Base-by-base conservation (phyloP, 305 asterid genomes). In the Rubia tinctorum region DNA sequence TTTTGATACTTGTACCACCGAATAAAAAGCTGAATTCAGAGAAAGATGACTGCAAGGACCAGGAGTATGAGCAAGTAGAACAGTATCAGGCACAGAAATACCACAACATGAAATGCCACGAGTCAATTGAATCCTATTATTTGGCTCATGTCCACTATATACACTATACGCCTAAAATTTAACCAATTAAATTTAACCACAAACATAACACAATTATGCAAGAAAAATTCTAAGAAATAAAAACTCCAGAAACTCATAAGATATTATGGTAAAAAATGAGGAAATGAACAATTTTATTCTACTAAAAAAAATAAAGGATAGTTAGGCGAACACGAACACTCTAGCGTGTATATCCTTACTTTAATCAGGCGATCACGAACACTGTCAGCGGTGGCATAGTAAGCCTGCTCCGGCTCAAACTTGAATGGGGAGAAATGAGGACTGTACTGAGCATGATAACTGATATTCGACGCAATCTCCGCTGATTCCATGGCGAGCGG, bases 371-470 rank as follows among this genome's bases (percentile, higher is more conserved):
- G 90, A 84, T 95, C 98, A 44, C 97, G 96, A 45, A 95, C 90
- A 66, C 99, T 95, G 68, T 91, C 96, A 47, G 99, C 99, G 55
- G 99, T 91, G 56, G 99, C 99, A 78, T 83, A 95, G 79, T 75
- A 95, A 18, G 96, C 97, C 84, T 95, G 97, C 86, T 92, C 96
- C 0, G 92, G 93, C 75, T 95, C 99, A 72, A 91, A 95, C 85
- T 90, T 95, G 82, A 87, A 82, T 64, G 96, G 96, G 68, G 99
- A 91, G 77, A 90, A 95, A 86, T 89, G 98, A 84, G 99, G 99
- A 84, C 84, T 87, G 68, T 83, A 92, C 44, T 88, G 90, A 72
- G 97, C 89, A 74, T 95, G 99, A 81, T 92, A 95, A 74, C 77
- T 90, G 80, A 95, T 95, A 80, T 92, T 95, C 12, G 98, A 88